Base-by-base conservation (phyloP, 139 green algal species). In the Trebouxia sp. region DNA sequence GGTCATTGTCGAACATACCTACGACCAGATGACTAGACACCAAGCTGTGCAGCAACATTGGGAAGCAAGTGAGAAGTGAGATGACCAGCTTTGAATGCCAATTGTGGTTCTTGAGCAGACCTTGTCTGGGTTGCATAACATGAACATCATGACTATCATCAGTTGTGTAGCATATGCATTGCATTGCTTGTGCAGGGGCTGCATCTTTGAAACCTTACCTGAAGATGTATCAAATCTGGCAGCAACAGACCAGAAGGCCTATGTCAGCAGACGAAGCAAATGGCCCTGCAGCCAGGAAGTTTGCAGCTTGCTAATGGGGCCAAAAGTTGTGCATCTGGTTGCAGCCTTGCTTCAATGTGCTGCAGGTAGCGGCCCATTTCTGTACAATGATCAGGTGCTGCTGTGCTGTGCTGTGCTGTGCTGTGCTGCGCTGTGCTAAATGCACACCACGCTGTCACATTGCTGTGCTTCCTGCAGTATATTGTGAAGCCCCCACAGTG, bases 321-420 rank as follows among this genome's bases (percentile, higher is more conserved):
- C 62, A 2, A 72, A 72, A 26, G 20, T 72, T n/a, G 26, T 35
- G 15, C 14, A 28, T 14, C 14, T 72, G 37, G 62, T 72, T 14
- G 10, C 62, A n/a, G 62, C 62, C 28, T 35, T 72, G 62, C 62
- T 72, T 67, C 6, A 12, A 15, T 37, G 8, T 5, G 2, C 9
- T 5, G 42, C 62, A 30, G 37, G 15, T 35, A 45, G 26, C 10
- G 9, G 37, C 1, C 32, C 20, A 22, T 30, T 32, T 6, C 37
- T 72, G 62, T 72, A 45, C 62, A 72, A 72, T 72, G 62, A 72
- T 8, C 62, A 72, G 62, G 62, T 72, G 15, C 47, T 53, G 47
- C 47, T 53, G 47, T 26, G 47, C 47, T 53, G n/a, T 53, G 47
- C 47, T 14, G 47, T 53, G 47, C 47, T 6, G 4, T 6, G 47